Conservation (phyloP, 2,329 filamentous ascomycete species). For the Trichophyton benhamiae region DNA sequence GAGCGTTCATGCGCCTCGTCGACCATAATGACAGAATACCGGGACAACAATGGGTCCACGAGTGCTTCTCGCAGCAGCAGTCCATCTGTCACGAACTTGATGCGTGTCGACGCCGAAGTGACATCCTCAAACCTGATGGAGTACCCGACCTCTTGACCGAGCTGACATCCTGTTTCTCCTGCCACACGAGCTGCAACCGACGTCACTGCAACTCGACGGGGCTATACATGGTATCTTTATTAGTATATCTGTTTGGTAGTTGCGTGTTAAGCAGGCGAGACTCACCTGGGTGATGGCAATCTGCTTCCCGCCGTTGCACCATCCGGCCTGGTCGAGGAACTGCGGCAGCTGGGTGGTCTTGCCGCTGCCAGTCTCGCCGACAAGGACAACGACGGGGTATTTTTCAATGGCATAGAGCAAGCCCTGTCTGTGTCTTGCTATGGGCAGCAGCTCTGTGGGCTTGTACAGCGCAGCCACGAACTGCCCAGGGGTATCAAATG, state of each 20-base stretch:
- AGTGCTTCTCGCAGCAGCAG: constrained; percentile 82
- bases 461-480: constrained; percentile 77
- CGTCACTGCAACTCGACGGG: constrained; percentile 77
- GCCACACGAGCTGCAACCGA: constrained; percentile 81
- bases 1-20: constrained; percentile 94
- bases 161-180: constrained; percentile 70
- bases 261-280: background rate
- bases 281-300: constrained; percentile 83
- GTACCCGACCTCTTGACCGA: constrained; percentile 87
- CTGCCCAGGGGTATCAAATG: constrained; percentile 32
- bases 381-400: constrained; percentile 70
- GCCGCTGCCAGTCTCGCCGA: constrained; percentile 87
- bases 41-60: constrained; percentile 77
- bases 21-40: constrained; percentile 94
- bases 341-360: constrained; percentile 96
- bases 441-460: constrained; percentile 69
- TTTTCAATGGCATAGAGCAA: constrained; percentile 80
- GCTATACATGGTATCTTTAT: constrained; percentile 40
- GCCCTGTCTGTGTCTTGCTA: constrained; percentile 65
- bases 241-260: background rate
- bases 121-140: constrained; percentile 87
- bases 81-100: constrained; percentile 94
- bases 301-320: constrained; percentile 70
- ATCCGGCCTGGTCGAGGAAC: constrained; percentile 76
- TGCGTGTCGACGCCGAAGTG: constrained; percentile 69